Evolutionary conservation across 768 basidiomycete genomes (phyloP).

Genomic region (Suillus lakei): DNA sequence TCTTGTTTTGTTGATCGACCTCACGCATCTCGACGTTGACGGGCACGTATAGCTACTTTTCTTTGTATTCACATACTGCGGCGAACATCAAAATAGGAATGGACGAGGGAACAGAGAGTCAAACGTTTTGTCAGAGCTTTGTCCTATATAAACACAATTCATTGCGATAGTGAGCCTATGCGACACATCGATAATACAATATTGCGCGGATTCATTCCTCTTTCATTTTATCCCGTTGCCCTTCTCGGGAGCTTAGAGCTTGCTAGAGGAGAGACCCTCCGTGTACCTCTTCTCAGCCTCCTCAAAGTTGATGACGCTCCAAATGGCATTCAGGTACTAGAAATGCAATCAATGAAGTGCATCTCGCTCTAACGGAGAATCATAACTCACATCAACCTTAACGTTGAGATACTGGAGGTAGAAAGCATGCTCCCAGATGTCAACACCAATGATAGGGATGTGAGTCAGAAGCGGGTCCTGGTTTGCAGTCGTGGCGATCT

Average conservation of each 20-base stretch:
- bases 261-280: constrained; percentile 45
- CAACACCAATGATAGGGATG: constrained; percentile 87
- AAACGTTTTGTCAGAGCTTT: constrained; percentile 8
- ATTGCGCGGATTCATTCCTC: not conserved
- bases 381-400: constrained; percentile 79
- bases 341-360: constrained; percentile 5
- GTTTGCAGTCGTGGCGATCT: constrained; percentile 91
- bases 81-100: too few species aligned
- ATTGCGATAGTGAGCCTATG: too few species aligned
- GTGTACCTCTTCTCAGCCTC: constrained; percentile 73
- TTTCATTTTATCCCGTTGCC: not conserved
- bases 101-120: too few species aligned
- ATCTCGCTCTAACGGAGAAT: constrained; percentile 4
- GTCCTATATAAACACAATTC: not conserved
- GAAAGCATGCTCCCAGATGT: constrained; percentile 96
- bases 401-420: constrained; percentile 97
- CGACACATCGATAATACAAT: not conserved
- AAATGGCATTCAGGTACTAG: constrained; percentile 79
- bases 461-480: constrained; percentile 88
- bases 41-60: too few species aligned
- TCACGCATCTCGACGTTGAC: too few species aligned
- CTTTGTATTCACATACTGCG: too few species aligned
- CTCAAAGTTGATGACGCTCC: constrained; percentile 72
- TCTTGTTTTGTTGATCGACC: too few species aligned
- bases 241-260: constrained; percentile 34